phyloP scores from a whole-genome alignment of 345 rosid genomes.

The Firmiana major region DNA sequence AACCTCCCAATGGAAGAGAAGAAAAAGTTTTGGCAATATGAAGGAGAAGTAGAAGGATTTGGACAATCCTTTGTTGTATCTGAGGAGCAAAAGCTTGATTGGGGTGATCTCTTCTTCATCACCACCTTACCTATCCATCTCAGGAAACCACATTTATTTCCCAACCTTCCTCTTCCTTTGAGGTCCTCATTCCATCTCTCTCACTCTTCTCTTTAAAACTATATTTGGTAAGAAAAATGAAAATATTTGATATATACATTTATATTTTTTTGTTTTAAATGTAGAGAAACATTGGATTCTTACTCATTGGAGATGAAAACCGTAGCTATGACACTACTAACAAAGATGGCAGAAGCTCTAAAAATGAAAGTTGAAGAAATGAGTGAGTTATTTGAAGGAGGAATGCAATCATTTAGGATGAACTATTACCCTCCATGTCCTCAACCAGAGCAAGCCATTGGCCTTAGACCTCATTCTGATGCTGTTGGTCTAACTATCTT shows the following conservation, averaged over 20 bases:
- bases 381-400: conserved; percentile 26
- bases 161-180: conserved; percentile 32
- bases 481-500: conserved; percentile 34
- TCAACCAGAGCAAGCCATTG: conserved; percentile 30
- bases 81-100: conserved; percentile 42
- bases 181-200: conserved; percentile 23
- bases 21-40: conserved; percentile 32
- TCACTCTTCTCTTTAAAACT: neutral
- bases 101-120: conserved; percentile 37
- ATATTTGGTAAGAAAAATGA: too few species aligned
- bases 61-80: conserved; percentile 45
- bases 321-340: conserved; percentile 24
- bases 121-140: conserved; percentile 22
- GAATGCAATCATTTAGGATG: conserved; percentile 33
- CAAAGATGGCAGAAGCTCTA: conserved; percentile 28
- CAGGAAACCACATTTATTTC: conserved; percentile 36
- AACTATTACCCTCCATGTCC: conserved; percentile 44
- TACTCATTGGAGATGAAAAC: conserved; percentile 28
- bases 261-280: neutral
- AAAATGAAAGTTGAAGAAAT: conserved; percentile 24
- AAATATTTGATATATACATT: too few species aligned
- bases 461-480: conserved; percentile 39
- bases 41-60: conserved; percentile 36
- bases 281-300: conserved; percentile 33
- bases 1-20: conserved; percentile 40